phyloP scores from a whole-genome alignment of 2,329 filamentous ascomycete species.

The Aureobasidium pullulans region DNA sequence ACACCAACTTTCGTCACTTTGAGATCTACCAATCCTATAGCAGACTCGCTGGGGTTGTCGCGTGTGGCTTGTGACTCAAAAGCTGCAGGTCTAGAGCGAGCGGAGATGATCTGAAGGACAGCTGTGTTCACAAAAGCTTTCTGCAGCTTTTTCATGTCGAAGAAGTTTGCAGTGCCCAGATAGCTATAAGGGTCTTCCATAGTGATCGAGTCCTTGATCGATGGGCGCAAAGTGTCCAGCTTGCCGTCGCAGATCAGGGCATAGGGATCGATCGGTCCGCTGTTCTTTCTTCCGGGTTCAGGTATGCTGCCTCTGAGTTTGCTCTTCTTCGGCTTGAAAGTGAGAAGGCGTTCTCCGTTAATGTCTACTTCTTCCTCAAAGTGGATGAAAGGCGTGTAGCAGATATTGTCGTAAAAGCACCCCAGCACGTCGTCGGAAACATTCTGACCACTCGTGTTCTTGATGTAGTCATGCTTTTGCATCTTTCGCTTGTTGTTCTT shows the following conservation, averaged over 20 bases:
- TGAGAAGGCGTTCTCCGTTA: constrained; percentile 64
- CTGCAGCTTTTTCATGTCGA: constrained; percentile 77
- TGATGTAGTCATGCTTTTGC: constrained; percentile 91
- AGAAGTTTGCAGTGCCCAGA: constrained; percentile 63
- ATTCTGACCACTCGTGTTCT: constrained; percentile 84
- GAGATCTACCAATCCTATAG: constrained; percentile 91
- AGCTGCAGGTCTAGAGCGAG: constrained; percentile 84
- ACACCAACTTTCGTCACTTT: constrained; percentile 95
- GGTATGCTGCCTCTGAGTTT: constrained; percentile 59
- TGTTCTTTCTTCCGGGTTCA: constrained; percentile 68
- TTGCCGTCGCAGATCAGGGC: constrained; percentile 87
- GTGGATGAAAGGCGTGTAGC: constrained; percentile 96
- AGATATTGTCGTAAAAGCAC: constrained; percentile 98
- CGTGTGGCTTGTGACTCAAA: constrained; percentile 86
- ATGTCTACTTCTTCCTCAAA: constrained; percentile 86
- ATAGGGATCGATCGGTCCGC: constrained; percentile 70
- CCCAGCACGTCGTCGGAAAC: constrained; percentile 90
- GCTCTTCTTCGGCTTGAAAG: constrained; percentile 63
- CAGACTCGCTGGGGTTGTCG: constrained; percentile 75
- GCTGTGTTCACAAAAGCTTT: constrained; percentile 87
- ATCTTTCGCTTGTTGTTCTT: constrained; percentile 99
- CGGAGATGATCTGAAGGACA: constrained; percentile 89
- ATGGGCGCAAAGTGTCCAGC: constrained; percentile 73
- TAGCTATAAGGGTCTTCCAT: constrained; percentile 90
- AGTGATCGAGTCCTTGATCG: constrained; percentile 84